A percentile compares a stretch with the other conserved stretches of the same genome.
phyloP scores from a whole-genome alignment of 1,284 basidiomycete genomes.

The Ceratobasidium sp. region DNA sequence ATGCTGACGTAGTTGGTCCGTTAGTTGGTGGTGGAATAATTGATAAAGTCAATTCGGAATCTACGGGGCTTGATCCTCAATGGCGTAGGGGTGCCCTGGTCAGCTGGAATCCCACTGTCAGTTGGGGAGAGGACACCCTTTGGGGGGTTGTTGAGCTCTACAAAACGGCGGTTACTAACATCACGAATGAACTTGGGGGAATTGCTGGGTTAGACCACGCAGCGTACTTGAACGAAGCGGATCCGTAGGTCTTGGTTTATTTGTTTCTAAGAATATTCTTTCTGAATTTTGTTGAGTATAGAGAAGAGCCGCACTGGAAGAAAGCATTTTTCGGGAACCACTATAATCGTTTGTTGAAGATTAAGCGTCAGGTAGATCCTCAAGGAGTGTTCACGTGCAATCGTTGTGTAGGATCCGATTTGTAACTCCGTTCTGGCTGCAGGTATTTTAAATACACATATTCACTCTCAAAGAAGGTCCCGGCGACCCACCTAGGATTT shows the following conservation, averaged over 20 bases:
- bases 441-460: no score
- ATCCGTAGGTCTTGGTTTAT: conserved; percentile 56
- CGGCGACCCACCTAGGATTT: no score
- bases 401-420: conserved; percentile 12
- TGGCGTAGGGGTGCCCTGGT: conserved; percentile 61
- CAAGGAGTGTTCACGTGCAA: conserved; percentile 10
- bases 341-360: conserved; percentile 10
- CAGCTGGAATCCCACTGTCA: conserved; percentile 51
- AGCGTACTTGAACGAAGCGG: conserved; percentile 63
- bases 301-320: conserved; percentile 18
- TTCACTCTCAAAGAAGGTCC: no score
- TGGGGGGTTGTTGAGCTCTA: no score
- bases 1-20: neutral
- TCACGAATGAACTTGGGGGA: conserved; percentile 52
- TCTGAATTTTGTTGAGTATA: no score
- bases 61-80: conserved; percentile 62
- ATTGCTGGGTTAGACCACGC: conserved; percentile 57
- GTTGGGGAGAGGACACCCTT: conserved; percentile 59
- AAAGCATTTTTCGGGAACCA: conserved; percentile 13
- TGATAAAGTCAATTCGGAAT: conserved; percentile 57
- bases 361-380: conserved; percentile 20
- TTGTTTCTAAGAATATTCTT: no score
- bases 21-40: conserved; percentile 62
- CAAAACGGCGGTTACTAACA: conserved; percentile 54
- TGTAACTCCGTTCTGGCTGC: neutral